A percentile compares a stretch with the other conserved stretches of the same genome.
These are phyloP conservation scores for Boechera divaricarpa DNA, from an alignment of 345 rosid species.

Conservation along the genomic window DNA sequence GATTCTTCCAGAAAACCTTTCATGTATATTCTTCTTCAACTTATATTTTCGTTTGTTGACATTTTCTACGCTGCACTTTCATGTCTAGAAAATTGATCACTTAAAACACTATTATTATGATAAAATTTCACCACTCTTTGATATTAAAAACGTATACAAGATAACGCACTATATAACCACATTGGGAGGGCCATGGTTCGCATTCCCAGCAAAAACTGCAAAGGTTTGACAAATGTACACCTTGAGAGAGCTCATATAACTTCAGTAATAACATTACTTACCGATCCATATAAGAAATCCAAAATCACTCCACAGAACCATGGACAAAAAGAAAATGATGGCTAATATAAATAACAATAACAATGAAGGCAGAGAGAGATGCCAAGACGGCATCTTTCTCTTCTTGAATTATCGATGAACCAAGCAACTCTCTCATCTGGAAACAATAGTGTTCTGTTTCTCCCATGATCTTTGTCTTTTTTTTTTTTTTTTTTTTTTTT, in stretches of 20 bases:
- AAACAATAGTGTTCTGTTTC: slow-evolving; percentile 26
- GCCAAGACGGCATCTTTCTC: slow-evolving; percentile 11
- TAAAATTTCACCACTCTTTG: background rate
- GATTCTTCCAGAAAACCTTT: background rate
- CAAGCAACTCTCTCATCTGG: slow-evolving; percentile 32
- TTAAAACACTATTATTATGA: background rate
- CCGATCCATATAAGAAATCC: slow-evolving; percentile 15
- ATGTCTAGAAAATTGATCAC: background rate
- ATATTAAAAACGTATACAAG: background rate
- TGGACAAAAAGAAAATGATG: slow-evolving; percentile 23
- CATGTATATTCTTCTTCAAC: background rate
- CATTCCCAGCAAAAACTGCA: slow-evolving; percentile 19
- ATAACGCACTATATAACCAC: slow-evolving; percentile 29
- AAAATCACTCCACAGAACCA: slow-evolving; percentile 24
- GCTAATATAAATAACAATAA: slow-evolving; percentile 36
- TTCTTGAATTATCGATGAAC: slow-evolving; percentile 28
- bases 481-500: background rate
- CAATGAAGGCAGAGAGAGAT: slow-evolving; percentile 27
- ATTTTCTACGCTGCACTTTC: background rate
- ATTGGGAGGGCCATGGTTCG: background rate
- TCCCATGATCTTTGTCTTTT: slow-evolving; percentile 10
- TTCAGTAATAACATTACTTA: slow-evolving; percentile 3
- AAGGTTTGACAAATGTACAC: slow-evolving; percentile 32
- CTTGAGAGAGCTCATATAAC: slow-evolving; percentile 24
- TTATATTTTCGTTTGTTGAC: background rate